Conservation (phyloP, 2,329 filamentous ascomycete genomes). For the Blumeria graminis region DNA sequence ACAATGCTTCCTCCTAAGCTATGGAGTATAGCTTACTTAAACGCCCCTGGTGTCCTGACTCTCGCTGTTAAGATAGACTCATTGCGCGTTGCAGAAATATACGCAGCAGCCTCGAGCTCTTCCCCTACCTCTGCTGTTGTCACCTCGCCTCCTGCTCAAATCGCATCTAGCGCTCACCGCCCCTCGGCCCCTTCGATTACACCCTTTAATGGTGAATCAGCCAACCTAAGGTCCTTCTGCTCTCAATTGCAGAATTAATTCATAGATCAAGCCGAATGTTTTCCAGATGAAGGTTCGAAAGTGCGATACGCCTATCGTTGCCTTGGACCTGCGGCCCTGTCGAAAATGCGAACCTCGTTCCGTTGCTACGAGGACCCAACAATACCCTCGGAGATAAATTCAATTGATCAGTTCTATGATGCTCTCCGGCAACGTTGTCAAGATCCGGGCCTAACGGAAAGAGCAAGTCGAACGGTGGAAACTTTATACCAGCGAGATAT, state of each 20-base stretch:
- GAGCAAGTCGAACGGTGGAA: background rate
- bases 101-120: background rate
- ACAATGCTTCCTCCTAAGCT: background rate
- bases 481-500: background rate
- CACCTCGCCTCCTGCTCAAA: background rate
- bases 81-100: background rate
- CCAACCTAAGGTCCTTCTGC: background rate
- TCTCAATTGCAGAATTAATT: background rate
- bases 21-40: background rate
- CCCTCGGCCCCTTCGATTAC: background rate
- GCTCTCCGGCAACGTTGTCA: background rate
- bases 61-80: background rate
- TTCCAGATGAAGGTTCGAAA: background rate
- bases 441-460: background rate
- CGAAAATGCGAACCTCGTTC: background rate
- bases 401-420: background rate
- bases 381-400: background rate
- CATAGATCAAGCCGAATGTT: background rate
- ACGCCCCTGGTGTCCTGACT: background rate
- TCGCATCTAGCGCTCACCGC: background rate
- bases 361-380: background rate
- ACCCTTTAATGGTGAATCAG: background rate
- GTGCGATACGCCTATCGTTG: background rate
- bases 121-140: background rate
- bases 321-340: background rate